Conservation (phyloP, 2,329 filamentous ascomycete genomes). For the Polychaeton citri region DNA sequence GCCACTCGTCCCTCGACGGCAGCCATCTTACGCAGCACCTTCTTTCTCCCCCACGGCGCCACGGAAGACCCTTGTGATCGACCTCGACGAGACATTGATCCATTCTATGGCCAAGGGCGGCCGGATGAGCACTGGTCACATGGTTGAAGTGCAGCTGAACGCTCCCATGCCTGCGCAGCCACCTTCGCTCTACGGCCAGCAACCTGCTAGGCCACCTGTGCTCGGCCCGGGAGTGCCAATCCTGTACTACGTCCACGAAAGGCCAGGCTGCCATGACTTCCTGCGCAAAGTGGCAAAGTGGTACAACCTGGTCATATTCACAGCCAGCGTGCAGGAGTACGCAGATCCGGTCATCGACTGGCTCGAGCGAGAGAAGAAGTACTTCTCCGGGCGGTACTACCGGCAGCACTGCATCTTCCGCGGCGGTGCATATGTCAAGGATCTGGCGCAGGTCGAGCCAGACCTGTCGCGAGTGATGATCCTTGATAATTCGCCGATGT, state of each 20-base stretch:
- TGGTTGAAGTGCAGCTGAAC: constrained; percentile 66
- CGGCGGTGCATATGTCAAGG: constrained; percentile 96
- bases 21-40: constrained; percentile 67
- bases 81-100: constrained; percentile 93
- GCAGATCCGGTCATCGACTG: constrained; percentile 98
- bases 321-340: constrained; percentile 94
- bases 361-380: constrained; percentile 93
- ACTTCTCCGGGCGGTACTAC: constrained; percentile 87
- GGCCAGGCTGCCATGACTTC: constrained; percentile 94
- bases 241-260: constrained; percentile 96
- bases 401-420: constrained; percentile 93
- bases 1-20: constrained; percentile 75
- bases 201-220: constrained; percentile 6
- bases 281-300: constrained; percentile 86
- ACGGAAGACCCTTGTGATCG: constrained; percentile 87
- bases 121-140: constrained; percentile 89
- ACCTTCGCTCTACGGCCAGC: constrained; percentile 5
- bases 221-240: constrained; percentile 87
- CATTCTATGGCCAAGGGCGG: constrained; percentile 97
- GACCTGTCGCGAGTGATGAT: constrained; percentile 98
- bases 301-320: constrained; percentile 96
- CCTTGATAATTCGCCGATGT: constrained; percentile 93
- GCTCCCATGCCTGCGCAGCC: constrained; percentile 47
- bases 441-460: constrained; percentile 87
- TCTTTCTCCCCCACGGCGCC: constrained; percentile 43